Percentiles rank a stretch among this genome's conserved stretches.
Conservation (phyloP, 1,139 yeast species). For the Kodamaea fungicola region DNA sequence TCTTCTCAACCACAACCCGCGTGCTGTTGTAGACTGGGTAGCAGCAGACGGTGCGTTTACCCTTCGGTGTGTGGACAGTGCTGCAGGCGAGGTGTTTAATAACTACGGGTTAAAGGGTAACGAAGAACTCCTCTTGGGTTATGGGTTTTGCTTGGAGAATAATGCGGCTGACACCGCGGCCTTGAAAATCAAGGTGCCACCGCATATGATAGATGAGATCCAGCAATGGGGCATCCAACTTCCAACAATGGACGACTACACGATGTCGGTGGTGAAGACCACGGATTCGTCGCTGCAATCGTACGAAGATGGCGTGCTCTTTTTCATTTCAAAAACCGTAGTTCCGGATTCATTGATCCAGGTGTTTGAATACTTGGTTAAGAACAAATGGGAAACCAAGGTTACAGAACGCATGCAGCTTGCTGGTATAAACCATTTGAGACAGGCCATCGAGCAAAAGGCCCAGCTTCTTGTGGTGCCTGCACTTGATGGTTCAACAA, state of each 20-base stretch:
- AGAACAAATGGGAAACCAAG: conserved; percentile 38
- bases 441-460: conserved; percentile 49
- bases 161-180: conserved; percentile 66
- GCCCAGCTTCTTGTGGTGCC: conserved; percentile 25
- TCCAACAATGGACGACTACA: conserved; percentile 47
- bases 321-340: conserved; percentile 33
- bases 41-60: conserved; percentile 23
- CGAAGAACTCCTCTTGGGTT: conserved; percentile 62
- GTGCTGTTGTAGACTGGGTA: conserved; percentile 64
- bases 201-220: conserved; percentile 29
- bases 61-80: conserved; percentile 20
- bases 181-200: conserved; percentile 49
- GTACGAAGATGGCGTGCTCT: conserved; percentile 37
- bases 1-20: conserved; percentile 66
- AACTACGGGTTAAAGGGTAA: conserved; percentile 88
- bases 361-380: conserved; percentile 52
- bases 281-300: conserved; percentile 5
- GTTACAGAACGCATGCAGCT: conserved; percentile 48
- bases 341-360: conserved; percentile 47
- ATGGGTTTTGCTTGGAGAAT: conserved; percentile 65
- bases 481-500: conserved; percentile 23
- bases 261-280: conserved; percentile 32
- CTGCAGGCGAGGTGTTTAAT: conserved; percentile 52
- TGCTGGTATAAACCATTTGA: conserved; percentile 57
- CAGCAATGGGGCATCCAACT: conserved; percentile 38